Percentiles rank a stretch among this genome's conserved stretches.
Evolutionary conservation across 495 filamentous ascomycete species (phyloP).

Genomic region (Patellaria atrata): DNA sequence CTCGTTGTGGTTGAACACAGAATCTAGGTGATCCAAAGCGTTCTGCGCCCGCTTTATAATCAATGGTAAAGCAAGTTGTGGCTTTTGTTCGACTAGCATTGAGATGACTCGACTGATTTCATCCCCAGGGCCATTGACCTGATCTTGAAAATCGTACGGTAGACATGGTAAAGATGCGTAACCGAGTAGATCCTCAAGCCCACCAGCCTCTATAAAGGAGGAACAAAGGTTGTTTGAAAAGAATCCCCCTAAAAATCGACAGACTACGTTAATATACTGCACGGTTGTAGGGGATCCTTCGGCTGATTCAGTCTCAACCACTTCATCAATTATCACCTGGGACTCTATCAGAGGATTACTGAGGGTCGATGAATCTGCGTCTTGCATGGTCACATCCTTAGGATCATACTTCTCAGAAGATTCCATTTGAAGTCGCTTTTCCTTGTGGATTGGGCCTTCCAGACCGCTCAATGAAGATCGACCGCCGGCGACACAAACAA

Average conservation of each 20-base stretch:
- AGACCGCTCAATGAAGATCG: constrained; percentile 17
- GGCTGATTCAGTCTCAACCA: constrained; percentile 28
- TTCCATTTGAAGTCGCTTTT: background rate
- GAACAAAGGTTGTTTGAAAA: constrained; percentile 59
- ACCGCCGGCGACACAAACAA: constrained; percentile 39
- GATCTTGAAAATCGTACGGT: constrained; percentile 56
- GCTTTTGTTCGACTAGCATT: constrained; percentile 66
- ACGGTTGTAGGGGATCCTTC: constrained; percentile 37
- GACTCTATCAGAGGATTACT: background rate
- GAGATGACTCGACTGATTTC: constrained; percentile 61
- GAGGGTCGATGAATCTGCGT: constrained; percentile 5
- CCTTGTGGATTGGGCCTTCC: constrained; percentile 11
- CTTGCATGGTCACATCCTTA: constrained; percentile 17
- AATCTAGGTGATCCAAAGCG: constrained; percentile 49
- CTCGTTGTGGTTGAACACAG: constrained; percentile 41
- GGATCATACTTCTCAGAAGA: background rate
- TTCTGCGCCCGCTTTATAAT: constrained; percentile 57
- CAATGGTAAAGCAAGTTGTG: constrained; percentile 68
- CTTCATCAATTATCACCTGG: constrained; percentile 10
- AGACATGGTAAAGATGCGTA: constrained; percentile 67
- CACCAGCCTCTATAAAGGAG: constrained; percentile 62
- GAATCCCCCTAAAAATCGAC: constrained; percentile 62
- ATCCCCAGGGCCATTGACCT: constrained; percentile 30
- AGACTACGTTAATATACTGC: constrained; percentile 59
- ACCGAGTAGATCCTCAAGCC: constrained; percentile 72